Evolutionary conservation across 768 basidiomycete genomes (phyloP), one percentile per base, ranked within the genome.

Genomic region (Boletus vinaceobasis): DNA sequence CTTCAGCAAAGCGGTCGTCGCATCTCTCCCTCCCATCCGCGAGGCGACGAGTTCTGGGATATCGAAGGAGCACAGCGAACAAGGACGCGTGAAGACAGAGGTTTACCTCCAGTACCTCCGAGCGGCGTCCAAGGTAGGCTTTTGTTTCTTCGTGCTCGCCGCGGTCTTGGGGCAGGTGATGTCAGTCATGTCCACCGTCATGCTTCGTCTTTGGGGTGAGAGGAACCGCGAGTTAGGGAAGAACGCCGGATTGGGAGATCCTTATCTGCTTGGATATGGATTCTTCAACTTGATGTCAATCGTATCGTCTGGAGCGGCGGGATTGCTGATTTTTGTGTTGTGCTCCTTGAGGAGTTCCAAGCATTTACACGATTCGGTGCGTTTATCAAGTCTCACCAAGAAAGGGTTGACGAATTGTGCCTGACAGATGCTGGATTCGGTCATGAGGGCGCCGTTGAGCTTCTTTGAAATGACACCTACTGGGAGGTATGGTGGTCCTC

Each of bases 381-480:
- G 85, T 75, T 23, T 39, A 2, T 52, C 11, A 21, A 2, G 1
- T 26, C 15, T 43, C 15, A 0, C 1, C 7, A 0, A 9, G 15
- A 7, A 14, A 5, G 7, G 11, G 29, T 29, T 52, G 9, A 45
- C 37, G n/a, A 36, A 47, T 50, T 55, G 35, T 50, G 43, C 27
- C 9, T 42, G n/a, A 17, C 56, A 90, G 88, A 91, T 92, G 88
- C 71, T 93, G 62, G 64, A 81, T 44, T 81, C 92, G 3, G 78
- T 98, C 33, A 84, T 98, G 77, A 81, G 80, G 26, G 87, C 91
- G 0, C 93, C 93, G 0, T 70, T 95, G 60, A 85, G 82, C 60
- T 98, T 92, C 76, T 98, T 97, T 67, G 95, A 97, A 69, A 72
- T 79, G 50, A 97, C 93, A 0, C 95, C 93, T 2, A 86, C 82